Conservation (phyloP, 345 rosid species). For the Capsella bursapastoris region DNA sequence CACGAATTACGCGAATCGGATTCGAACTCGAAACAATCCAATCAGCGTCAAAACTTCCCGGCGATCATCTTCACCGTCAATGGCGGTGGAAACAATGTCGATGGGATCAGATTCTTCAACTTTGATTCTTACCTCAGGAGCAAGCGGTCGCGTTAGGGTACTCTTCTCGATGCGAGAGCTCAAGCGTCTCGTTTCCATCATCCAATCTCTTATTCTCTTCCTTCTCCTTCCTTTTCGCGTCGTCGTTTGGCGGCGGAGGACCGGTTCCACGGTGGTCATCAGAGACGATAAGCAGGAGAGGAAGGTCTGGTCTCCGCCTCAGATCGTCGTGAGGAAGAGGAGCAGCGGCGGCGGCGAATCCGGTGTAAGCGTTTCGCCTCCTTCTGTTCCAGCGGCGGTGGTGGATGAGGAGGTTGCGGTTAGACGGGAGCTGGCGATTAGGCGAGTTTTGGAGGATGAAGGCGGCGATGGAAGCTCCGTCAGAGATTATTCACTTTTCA, state of each 20-base stretch:
- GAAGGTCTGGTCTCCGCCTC: constrained; percentile 47
- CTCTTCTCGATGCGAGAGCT: constrained; percentile 63
- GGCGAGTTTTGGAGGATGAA: constrained; percentile 63
- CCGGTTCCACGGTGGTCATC: constrained; percentile 34
- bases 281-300: constrained; percentile 55
- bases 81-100: constrained; percentile 51
- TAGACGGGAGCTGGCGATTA: constrained; percentile 68
- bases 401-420: constrained; percentile 68
- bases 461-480: constrained; percentile 48
- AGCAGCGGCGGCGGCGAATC: constrained; percentile 12
- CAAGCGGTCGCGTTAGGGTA: constrained; percentile 76
- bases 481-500: constrained; percentile 61
- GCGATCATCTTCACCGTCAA: constrained; percentile 33
- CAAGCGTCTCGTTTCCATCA: constrained; percentile 47
- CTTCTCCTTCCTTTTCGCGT: constrained; percentile 62
- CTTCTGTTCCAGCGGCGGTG: constrained; percentile 28
- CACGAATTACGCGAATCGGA: constrained; percentile 5
- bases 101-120: constrained; percentile 49
- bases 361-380: constrained; percentile 28
- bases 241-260: constrained; percentile 42
- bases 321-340: constrained; percentile 60
- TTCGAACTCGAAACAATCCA: background rate
- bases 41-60: constrained; percentile 1
- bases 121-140: constrained; percentile 79
- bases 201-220: constrained; percentile 57